Conservation (phyloP, 225 moss, liverwort and hornwort genomes). For the Antitrichia curtipendula region DNA sequence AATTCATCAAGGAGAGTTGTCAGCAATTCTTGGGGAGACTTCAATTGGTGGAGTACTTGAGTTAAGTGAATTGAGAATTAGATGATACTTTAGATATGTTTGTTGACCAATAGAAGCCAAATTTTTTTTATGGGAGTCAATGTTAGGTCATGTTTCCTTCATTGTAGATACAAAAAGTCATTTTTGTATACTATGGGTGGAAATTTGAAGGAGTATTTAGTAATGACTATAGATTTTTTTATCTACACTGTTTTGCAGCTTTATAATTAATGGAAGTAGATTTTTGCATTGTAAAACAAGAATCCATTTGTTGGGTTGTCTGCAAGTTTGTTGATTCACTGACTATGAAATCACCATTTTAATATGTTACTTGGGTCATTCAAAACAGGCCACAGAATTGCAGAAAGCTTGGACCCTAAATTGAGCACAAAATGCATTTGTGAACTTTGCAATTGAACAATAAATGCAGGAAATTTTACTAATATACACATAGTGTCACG, state of each 20-base stretch:
- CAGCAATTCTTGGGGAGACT: too few relatives aligned
- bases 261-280: background rate
- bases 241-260: background rate
- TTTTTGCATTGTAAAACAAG: background rate
- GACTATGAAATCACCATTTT: background rate
- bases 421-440: background rate
- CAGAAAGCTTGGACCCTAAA: background rate
- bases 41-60: background rate
- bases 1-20: background rate
- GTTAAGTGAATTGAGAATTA: background rate
- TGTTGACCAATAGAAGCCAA: background rate
- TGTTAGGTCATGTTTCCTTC: rapidly evolving
- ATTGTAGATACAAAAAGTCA: background rate
- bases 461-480: too few relatives aligned
- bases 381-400: background rate
- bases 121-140: background rate
- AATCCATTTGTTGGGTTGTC: background rate
- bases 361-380: background rate
- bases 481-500: background rate
- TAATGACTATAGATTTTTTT: too few relatives aligned
- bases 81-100: background rate
- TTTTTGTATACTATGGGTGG: background rate
- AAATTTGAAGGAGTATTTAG: background rate
- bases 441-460: background rate
- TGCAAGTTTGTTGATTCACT: background rate